These are phyloP conservation scores for Trypanosoma vivax DNA, from an alignment of 208 protist genomes.

Conservation along the genomic window DNA sequence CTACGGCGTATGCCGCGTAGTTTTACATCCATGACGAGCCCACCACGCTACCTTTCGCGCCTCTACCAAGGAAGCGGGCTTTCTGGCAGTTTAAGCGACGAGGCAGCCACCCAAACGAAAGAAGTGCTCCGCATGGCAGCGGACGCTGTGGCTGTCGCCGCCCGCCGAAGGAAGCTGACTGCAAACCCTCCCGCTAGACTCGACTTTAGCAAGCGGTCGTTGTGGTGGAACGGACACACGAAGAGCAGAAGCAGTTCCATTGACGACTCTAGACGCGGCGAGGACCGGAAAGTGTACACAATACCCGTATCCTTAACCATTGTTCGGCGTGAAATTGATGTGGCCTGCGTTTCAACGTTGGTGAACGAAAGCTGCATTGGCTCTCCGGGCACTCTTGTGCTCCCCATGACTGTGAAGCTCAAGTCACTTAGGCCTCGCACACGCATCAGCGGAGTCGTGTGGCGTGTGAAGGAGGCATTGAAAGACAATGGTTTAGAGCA, in stretches of 20 bases:
- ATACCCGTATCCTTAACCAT: slow-evolving; percentile 17
- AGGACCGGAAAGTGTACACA: slow-evolving; percentile 7
- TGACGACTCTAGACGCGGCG: slow-evolving; percentile 6
- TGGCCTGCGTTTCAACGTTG: background rate
- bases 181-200: slow-evolving; percentile 21
- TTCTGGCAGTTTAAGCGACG: background rate
- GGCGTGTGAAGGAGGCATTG: slow-evolving; percentile 44
- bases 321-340: slow-evolving; percentile 11
- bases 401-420: slow-evolving; percentile 39
- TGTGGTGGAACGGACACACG: no score
- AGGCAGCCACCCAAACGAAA: background rate
- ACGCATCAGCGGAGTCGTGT: slow-evolving; percentile 51
- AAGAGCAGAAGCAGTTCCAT: slow-evolving; percentile 7
- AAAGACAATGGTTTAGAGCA: slow-evolving; percentile 20
- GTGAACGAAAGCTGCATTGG: background rate
- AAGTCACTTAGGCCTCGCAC: slow-evolving; percentile 46
- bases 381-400: background rate
- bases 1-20: no score
- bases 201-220: slow-evolving; percentile 36
- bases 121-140: slow-evolving; percentile 28
- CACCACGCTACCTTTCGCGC: no score
- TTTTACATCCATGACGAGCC: no score
- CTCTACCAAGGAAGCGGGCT: background rate
- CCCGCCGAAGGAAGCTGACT: slow-evolving; percentile 20
- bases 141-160: slow-evolving; percentile 43